Percentiles rank a stretch among this genome's conserved stretches.
These are phyloP conservation scores for Suhomyces wounanorum DNA, from an alignment of 1,139 yeast genomes.

Conservation along the genomic window DNA sequence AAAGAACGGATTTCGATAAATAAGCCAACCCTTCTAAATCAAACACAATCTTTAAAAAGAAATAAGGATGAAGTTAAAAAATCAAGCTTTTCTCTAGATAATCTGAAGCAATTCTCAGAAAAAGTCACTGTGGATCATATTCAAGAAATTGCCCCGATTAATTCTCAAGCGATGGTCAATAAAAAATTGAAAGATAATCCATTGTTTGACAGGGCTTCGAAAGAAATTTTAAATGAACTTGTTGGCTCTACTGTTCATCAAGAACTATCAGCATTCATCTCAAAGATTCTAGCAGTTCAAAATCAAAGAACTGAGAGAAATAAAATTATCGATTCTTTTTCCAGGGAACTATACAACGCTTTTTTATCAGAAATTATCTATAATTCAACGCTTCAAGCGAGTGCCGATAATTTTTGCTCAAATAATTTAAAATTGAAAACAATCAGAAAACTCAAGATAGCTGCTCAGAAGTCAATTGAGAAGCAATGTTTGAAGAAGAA, in stretches of 20 bases:
- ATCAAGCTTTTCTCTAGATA: neutral
- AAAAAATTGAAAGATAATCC: constrained; percentile 21
- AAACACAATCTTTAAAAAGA: neutral
- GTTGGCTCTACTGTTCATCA: constrained; percentile 32
- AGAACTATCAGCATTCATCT: constrained; percentile 31
- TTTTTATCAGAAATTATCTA: constrained; percentile 59
- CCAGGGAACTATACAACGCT: constrained; percentile 56
- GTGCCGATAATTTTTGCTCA: constrained; percentile 39
- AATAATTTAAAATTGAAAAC: constrained; percentile 26
- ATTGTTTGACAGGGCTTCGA: constrained; percentile 23
- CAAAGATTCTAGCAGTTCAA: constrained; percentile 26
- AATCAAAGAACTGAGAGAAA: constrained; percentile 27
- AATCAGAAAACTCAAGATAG: constrained; percentile 24
- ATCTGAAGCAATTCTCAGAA: neutral
- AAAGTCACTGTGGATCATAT: neutral
- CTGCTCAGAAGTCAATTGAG: constrained; percentile 27
- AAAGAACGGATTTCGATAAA: neutral
- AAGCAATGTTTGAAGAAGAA: constrained; percentile 29
- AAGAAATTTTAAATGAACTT: constrained; percentile 29
- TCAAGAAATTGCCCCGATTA: constrained; percentile 10
- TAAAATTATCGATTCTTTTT: constrained; percentile 36
- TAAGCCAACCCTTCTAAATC: neutral
- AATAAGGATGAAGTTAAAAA: neutral
- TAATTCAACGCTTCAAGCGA: constrained; percentile 40
- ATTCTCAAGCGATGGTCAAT: constrained; percentile 4